Base-by-base conservation (phyloP, 2,329 filamentous ascomycete species). In the Cordyceps sp. region DNA sequence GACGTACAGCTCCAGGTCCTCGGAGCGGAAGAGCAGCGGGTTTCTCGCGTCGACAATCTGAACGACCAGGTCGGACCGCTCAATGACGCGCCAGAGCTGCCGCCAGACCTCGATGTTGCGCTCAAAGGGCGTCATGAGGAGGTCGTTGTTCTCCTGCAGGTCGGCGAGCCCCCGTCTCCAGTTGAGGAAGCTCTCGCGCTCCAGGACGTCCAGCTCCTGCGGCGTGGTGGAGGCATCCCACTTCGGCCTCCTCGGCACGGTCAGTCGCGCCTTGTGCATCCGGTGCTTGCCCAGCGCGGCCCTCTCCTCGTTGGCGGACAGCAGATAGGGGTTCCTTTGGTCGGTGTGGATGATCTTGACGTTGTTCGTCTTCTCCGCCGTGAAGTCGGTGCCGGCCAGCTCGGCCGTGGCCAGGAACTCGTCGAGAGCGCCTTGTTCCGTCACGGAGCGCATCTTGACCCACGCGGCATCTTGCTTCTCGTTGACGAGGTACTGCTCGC, bases 381-480 rank as follows among this genome's bases (percentile, higher is more conserved):
- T 96, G 57, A 98, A 98, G 53, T 98, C 90, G 42, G 90, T 98
- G 42, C 85, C 88, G n/a, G 90, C 90, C 44, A 98, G 64, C 59
- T 96, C 86, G 40, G 90, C 92, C 2, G 90, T 98, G 35, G 80
- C 82, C 41, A 98, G 64, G 55, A 98, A 98, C 56, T 98, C 90
- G 55, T 98, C 90, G 39, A 98, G 73, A 28, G 86, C 86, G 43
- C 79, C 86, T 58, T 98, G 90, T 63, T 98, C 84, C 5, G 90
- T 98, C 44, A 98, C 82, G 54, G 84, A 93, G 62, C 88, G 84
- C 90, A 98, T 96, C 66, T 96, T 98, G 50, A 96, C 84, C 85
- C 86, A 98, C 44, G 83, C 70, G 23, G 88, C 90, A 61, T 96
- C 86, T 52, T 92, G 77, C 45, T 75, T 77, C 41, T 81, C 78